Percentiles rank a stretch among this genome's conserved stretches.
phyloP scores from a whole-genome alignment of 2,329 filamentous ascomycete species.

The Diaporthe nobilis region DNA sequence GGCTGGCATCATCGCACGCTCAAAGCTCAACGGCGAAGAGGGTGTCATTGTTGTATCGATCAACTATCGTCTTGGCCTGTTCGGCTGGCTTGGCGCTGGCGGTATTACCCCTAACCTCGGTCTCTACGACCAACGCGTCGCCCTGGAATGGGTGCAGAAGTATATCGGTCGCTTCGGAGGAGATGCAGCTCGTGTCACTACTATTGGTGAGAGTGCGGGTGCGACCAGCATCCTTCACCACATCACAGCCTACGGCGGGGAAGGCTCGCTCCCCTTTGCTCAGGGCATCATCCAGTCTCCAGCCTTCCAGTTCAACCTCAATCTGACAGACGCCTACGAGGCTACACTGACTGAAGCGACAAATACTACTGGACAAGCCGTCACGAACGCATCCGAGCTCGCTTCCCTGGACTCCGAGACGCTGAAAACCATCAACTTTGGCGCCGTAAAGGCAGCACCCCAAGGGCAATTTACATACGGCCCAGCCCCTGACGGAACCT shows the following conservation, averaged over 20 bases:
- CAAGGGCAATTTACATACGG: conserved; percentile 50
- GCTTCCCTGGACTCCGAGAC: conserved; percentile 42
- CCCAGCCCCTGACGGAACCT: conserved; percentile 50
- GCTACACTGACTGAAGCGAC: conserved; percentile 39
- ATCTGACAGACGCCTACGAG: conserved; percentile 50
- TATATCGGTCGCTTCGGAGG: conserved; percentile 59
- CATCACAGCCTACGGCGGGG: conserved; percentile 60
- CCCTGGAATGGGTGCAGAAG: conserved; percentile 60
- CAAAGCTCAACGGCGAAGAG: conserved; percentile 45
- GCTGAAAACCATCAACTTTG: conserved; percentile 47
- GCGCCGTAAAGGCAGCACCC: conserved; percentile 42
- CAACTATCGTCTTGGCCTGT: conserved; percentile 65
- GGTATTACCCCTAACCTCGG: conserved; percentile 57
- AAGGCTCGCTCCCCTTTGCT: conserved; percentile 58
- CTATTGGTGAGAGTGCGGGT: conserved; percentile 61
- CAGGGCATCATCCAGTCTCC: conserved; percentile 53
- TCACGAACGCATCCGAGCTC: conserved; percentile 50
- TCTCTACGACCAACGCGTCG: conserved; percentile 54
- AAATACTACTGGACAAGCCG: conserved; percentile 46
- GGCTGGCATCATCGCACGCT: conserved; percentile 38
- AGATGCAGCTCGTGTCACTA: conserved; percentile 57
- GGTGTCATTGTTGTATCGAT: conserved; percentile 61
- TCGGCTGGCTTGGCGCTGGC: conserved; percentile 60
- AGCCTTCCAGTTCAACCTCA: conserved; percentile 54
- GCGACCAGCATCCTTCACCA: conserved; percentile 66